A percentile compares a stretch with the other conserved stretches of the same genome.
Evolutionary conservation across 228 moss, liverwort and hornwort species (phyloP).

Genomic region (Sphagnum magellanicum): DNA sequence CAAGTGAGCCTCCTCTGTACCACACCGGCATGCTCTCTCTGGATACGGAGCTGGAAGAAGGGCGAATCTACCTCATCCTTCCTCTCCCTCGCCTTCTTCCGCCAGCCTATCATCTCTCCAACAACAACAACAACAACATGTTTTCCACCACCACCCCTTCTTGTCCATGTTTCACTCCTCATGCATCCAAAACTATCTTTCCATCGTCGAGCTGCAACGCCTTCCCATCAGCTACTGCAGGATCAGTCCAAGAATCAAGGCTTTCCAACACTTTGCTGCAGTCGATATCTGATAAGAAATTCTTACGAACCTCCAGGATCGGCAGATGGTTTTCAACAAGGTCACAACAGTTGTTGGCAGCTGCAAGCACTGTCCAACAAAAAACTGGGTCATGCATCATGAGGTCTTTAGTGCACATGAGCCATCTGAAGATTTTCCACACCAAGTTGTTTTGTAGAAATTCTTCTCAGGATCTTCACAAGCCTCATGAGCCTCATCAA

Average conservation of each 20-base stretch:
- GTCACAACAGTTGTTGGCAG: slow-evolving; percentile 15
- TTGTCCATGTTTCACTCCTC: slow-evolving; percentile 29
- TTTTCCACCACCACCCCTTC: slow-evolving; percentile 16
- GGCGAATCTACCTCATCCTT: slow-evolving; percentile 36
- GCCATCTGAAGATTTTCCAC: slow-evolving; percentile 8
- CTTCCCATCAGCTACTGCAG: neutral
- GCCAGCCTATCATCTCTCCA: slow-evolving; percentile 17
- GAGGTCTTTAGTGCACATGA: slow-evolving; percentile 11
- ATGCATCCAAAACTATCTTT: slow-evolving; percentile 4
- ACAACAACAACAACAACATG: neutral
- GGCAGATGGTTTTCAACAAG: slow-evolving; percentile 17
- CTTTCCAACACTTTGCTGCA: neutral
- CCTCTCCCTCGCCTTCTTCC: slow-evolving; percentile 46
- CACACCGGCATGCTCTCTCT: slow-evolving; percentile 41
- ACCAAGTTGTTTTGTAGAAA: slow-evolving; percentile 10
- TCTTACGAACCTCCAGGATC: slow-evolving; percentile 5
- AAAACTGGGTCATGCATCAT: slow-evolving; percentile 14
- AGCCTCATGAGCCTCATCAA: neutral
- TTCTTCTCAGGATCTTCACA: slow-evolving; percentile 21
- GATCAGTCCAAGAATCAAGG: neutral
- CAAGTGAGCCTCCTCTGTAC: slow-evolving; percentile 23
- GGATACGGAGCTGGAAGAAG: slow-evolving; percentile 51
- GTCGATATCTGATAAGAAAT: neutral
- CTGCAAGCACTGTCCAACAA: slow-evolving; percentile 8
- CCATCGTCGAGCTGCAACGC: slow-evolving; percentile 1